Evolutionary conservation across 257 asterid species (phyloP).

Genomic region (Nicotiana sylvestris): DNA sequence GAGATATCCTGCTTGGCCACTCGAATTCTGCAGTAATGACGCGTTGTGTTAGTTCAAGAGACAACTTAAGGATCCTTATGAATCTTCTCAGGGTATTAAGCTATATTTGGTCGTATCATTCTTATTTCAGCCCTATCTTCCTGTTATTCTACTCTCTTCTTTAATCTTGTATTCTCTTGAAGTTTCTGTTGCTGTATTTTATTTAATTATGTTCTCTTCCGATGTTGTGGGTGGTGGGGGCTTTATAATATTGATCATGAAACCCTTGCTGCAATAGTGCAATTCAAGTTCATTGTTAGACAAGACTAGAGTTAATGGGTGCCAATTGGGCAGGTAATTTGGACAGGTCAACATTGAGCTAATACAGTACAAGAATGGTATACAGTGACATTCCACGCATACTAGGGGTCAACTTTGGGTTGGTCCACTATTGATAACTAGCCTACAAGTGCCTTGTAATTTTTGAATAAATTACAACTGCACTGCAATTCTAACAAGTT

Average conservation of each 20-base stretch:
- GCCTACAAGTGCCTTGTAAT: neutral
- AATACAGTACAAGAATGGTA: neutral
- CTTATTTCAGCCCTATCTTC: neutral
- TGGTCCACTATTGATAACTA: neutral
- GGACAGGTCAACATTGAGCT: neutral
- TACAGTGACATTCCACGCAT: neutral
- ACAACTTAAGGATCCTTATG: constrained; percentile 90
- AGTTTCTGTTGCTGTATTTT: neutral
- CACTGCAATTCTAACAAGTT: neutral
- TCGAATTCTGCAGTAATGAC: constrained; percentile 86
- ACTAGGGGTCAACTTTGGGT: neutral
- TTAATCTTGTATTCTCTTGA: constrained; percentile 2
- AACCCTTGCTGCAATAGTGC: neutral
- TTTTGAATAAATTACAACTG: neutral
- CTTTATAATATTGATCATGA: neutral
- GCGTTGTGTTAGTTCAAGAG: constrained; percentile 72
- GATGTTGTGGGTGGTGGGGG: neutral
- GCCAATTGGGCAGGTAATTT: neutral
- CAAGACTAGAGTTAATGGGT: neutral
- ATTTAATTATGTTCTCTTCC: neutral
- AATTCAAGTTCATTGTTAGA: neutral
- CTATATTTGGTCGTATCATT: neutral
- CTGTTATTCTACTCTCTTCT: neutral
- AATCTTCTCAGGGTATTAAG: constrained; percentile 82
- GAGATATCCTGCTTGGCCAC: constrained; percentile 83